Evolutionary conservation across 2,329 filamentous ascomycete species (phyloP).

Genomic region (Westerdykella aurantiaca): DNA sequence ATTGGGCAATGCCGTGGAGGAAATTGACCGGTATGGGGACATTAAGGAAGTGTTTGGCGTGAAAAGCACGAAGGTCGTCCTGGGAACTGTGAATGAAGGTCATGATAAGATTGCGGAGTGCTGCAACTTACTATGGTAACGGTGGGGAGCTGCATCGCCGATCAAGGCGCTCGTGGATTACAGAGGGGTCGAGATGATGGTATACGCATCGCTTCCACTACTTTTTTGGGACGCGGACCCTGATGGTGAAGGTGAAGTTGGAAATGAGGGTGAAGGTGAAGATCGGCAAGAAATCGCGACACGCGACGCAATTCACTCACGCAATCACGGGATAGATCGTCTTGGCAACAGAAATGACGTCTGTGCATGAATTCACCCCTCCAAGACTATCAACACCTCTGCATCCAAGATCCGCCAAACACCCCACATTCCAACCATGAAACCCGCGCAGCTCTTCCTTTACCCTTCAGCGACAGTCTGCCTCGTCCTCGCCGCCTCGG

Average conservation of each 20-base stretch:
- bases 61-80: conserved; percentile 42
- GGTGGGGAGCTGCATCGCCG: conserved; percentile 22
- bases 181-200: background rate
- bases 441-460: conserved; percentile 15
- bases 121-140: conserved; percentile 26
- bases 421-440: conserved; percentile 21
- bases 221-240: background rate
- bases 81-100: conserved; percentile 14
- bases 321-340: conserved; percentile 21
- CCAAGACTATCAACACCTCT: conserved; percentile 5
- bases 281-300: background rate
- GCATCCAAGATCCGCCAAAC: conserved; percentile 1
- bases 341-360: conserved; percentile 34
- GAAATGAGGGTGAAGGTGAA: background rate
- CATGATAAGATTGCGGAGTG: background rate
- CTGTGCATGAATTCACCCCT: conserved; percentile 13
- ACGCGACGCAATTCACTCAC: conserved; percentile 12
- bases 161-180: background rate
- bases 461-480: conserved; percentile 26
- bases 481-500: conserved; percentile 27
- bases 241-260: background rate
- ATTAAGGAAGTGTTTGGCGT: conserved; percentile 40
- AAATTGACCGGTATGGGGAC: conserved; percentile 31
- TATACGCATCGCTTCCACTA: no score
- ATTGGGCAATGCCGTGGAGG: conserved; percentile 19